These are phyloP conservation scores for Psidium guajava DNA, from an alignment of 345 rosid genomes.

Conservation along the genomic window DNA sequence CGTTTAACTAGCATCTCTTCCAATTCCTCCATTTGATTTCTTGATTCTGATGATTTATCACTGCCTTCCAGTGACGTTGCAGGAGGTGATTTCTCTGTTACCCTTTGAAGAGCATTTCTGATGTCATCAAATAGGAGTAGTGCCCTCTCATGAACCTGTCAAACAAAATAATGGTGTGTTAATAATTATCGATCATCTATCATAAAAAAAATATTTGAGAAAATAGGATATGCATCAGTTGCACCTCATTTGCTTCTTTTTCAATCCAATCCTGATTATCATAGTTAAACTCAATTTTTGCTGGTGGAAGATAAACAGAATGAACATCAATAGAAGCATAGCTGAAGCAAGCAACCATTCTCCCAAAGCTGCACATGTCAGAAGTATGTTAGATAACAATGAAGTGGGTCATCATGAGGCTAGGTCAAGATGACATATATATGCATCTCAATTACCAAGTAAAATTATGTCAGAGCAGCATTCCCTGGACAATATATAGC, in stretches of 20 bases:
- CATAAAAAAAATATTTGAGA: neutral
- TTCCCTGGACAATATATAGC: neutral
- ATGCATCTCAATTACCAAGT: neutral
- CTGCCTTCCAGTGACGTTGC: conserved; percentile 18
- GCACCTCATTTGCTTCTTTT: conserved; percentile 75
- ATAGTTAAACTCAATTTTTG: conserved; percentile 67
- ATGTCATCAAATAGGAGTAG: conserved; percentile 61
- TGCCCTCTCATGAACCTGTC: conserved; percentile 46
- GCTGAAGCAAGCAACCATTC: conserved; percentile 95
- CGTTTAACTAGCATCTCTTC: conserved; percentile 52
- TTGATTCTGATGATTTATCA: conserved; percentile 17
- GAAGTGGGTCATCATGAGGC: neutral
- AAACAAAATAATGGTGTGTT: conserved; percentile 4
- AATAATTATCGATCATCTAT: neutral
- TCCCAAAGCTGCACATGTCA: conserved; percentile 57
- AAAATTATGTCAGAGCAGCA: neutral
- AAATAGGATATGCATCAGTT: neutral
- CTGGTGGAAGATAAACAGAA: conserved; percentile 76
- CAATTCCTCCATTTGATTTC: conserved; percentile 38
- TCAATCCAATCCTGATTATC: conserved; percentile 76
- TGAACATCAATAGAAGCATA: conserved; percentile 84
- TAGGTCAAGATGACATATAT: neutral
- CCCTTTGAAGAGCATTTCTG: conserved; percentile 39
- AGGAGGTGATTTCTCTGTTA: conserved; percentile 34
- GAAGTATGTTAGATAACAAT: neutral